phyloP scores from a whole-genome alignment of 192 early-diverging fungal genomes.

The Coemansia sp. region DNA sequence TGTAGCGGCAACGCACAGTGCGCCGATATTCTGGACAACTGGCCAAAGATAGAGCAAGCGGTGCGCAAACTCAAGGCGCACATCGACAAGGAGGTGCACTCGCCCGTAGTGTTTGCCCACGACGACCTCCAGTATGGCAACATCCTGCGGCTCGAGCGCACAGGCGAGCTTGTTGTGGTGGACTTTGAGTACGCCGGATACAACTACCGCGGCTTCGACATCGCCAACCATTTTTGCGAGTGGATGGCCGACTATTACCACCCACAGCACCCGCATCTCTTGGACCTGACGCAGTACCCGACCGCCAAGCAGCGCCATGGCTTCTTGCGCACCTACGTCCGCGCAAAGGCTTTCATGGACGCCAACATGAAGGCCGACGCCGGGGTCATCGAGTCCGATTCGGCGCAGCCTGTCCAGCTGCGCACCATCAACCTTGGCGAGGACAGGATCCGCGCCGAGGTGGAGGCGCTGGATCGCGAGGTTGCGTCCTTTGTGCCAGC shows the following conservation, averaged over 20 bases:
- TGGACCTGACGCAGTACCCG: slow-evolving; percentile 60
- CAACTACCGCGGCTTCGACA: slow-evolving; percentile 77
- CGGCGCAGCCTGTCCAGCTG: slow-evolving; percentile 12
- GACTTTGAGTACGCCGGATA: slow-evolving; percentile 86
- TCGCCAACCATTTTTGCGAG: slow-evolving; percentile 86
- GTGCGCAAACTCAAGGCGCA: slow-evolving; percentile 55
- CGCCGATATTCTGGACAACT: slow-evolving; percentile 33
- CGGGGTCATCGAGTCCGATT: slow-evolving; percentile 36
- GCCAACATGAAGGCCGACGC: slow-evolving; percentile 39
- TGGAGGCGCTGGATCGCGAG: slow-evolving; percentile 32
- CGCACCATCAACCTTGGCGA: slow-evolving; percentile 23
- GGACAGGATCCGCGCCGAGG: slow-evolving; percentile 20
- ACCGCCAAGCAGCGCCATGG: slow-evolving; percentile 57
- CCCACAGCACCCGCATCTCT: slow-evolving; percentile 44
- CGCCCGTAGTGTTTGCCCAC: slow-evolving; percentile 86
- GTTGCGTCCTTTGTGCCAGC: slow-evolving; percentile 37
- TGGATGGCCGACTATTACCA: slow-evolving; percentile 83
- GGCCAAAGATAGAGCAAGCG: slow-evolving; percentile 37
- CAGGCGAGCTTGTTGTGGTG: slow-evolving; percentile 69
- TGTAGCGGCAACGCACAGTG: slow-evolving; percentile 25
- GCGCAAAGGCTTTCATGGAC: slow-evolving; percentile 53
- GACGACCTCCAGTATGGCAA: slow-evolving; percentile 91
- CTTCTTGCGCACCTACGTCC: slow-evolving; percentile 72
- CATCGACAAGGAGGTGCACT: slow-evolving; percentile 55
- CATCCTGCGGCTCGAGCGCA: slow-evolving; percentile 67